These are phyloP conservation scores for Takashimella tepidaria DNA, from an alignment of 1,284 basidiomycete genomes.

Conservation along the genomic window DNA sequence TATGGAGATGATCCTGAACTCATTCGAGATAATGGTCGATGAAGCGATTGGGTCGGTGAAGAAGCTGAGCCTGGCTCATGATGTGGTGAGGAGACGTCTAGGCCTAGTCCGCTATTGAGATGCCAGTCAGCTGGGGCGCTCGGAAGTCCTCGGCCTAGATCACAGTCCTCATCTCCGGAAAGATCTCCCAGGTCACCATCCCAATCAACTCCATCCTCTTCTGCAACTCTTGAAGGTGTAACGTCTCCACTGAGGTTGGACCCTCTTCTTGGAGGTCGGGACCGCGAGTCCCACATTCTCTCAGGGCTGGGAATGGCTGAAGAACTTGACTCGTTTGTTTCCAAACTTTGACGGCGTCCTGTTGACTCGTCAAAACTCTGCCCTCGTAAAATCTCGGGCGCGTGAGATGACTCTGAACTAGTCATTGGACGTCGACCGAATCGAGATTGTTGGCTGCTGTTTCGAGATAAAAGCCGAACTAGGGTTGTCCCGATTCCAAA, in stretches of 20 bases:
- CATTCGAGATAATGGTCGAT: background rate
- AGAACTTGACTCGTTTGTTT: conserved; percentile 30
- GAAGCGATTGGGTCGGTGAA: background rate
- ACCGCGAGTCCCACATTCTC: conserved; percentile 9
- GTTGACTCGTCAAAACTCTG: conserved; percentile 25
- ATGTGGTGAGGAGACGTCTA: background rate
- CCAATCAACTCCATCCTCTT: conserved; percentile 41
- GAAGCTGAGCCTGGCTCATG: background rate
- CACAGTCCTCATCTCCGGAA: conserved; percentile 18
- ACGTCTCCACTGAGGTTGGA: conserved; percentile 29
- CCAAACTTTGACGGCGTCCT: conserved; percentile 19
- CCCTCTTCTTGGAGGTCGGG: conserved; percentile 19
- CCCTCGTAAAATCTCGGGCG: conserved; percentile 20
- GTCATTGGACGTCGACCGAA: conserved; percentile 2
- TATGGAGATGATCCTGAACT: background rate
- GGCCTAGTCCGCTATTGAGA: background rate
- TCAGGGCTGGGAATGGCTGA: conserved; percentile 12
- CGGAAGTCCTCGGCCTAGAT: conserved; percentile 13
- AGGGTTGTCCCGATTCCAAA: conserved; percentile 27
- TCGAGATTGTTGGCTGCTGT: conserved; percentile 22
- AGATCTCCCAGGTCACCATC: conserved; percentile 21
- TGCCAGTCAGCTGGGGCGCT: conserved; percentile 19
- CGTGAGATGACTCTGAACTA: conserved; percentile 14
- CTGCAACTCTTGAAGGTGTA: conserved; percentile 10
- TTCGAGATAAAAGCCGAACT: conserved; percentile 28